These are phyloP conservation scores for Emergomyces pasteurianus DNA, from an alignment of 2,329 filamentous ascomycete species.

Conservation along the genomic window DNA sequence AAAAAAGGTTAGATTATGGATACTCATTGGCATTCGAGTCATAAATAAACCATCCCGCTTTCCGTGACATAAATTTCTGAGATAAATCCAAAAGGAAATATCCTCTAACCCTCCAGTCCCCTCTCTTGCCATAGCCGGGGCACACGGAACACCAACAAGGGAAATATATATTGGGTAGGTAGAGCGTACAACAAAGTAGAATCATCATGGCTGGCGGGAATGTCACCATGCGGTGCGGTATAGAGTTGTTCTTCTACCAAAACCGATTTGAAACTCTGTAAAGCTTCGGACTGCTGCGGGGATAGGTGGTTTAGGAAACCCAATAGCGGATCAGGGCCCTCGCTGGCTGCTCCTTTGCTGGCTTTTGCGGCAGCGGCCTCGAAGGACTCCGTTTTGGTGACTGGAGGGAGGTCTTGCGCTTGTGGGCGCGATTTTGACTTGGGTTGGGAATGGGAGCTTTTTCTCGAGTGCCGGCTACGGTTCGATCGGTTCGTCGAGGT, in stretches of 20 bases:
- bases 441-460: constrained; percentile 1
- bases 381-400: not conserved
- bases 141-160: not conserved
- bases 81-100: not conserved
- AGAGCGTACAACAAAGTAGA: constrained; percentile 35
- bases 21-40: not conserved
- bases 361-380: constrained; percentile 1
- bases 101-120: too few species aligned
- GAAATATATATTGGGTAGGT: not conserved
- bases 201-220: constrained; percentile 35
- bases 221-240: constrained; percentile 21
- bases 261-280: constrained; percentile 60
- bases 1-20: not conserved
- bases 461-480: constrained; percentile 4
- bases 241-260: constrained; percentile 51
- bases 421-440: not conserved
- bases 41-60: not conserved
- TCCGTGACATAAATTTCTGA: not conserved
- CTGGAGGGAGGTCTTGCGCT: not conserved
- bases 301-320: constrained; percentile 75
- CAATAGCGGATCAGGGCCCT: constrained; percentile 7
- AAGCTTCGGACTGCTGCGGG: constrained; percentile 52
- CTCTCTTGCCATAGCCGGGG: not conserved
- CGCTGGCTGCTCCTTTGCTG: not conserved
- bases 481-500: constrained; percentile 4